Evolutionary conservation across 2,329 filamentous ascomycete genomes (phyloP), one percentile per base, ranked within the genome.

Genomic region (Ophiosphaerella korrae): DNA sequence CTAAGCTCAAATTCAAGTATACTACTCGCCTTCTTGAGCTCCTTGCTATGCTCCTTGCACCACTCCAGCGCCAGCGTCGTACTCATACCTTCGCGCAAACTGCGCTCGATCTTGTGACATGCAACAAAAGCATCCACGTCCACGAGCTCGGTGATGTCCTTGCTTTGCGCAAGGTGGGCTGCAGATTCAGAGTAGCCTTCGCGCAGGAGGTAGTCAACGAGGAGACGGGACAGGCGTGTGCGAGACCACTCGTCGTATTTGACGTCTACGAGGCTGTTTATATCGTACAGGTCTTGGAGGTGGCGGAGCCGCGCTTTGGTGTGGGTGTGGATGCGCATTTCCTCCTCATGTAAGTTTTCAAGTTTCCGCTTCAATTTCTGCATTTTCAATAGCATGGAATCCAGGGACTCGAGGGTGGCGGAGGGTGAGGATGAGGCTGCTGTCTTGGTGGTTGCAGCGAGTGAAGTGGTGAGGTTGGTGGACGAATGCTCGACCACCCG

Each of bases 11-110:
- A 96, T 74, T 99, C 94, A 13, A 99, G 82, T 60, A 88, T 89
- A 66, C 88, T 91, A 82, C 90, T 88, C 75, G 90, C 88, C 80
- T 94, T 96, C 68, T 92, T 89, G 52, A 99, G 77, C 56, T 92
- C 89, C 66, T 93, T 92, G 74, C 95, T 94, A 74, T 97, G 96
- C 66, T 97, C 93, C 13, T 82, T 84, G 72, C 94, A 97, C 94
- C 94, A 99, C 11, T 85, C 84, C 47, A 99, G 75, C 18, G 92
- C 92, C 64, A 95, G 89, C 32, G 82, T 81, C 4, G 93, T 88
- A 61, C 86, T 89, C 29, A 87, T 86, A 13, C 69, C 66, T 34
- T 81, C 80, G 37, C 84, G 77, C 53, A 99, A 76, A 54, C 87
- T 89, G 63, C 87, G 82, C 52, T 90, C 86, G 59, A 97, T 91